Evolutionary conservation across 148 eudicot species (phyloP).

Genomic region (Camellia sinensis): DNA sequence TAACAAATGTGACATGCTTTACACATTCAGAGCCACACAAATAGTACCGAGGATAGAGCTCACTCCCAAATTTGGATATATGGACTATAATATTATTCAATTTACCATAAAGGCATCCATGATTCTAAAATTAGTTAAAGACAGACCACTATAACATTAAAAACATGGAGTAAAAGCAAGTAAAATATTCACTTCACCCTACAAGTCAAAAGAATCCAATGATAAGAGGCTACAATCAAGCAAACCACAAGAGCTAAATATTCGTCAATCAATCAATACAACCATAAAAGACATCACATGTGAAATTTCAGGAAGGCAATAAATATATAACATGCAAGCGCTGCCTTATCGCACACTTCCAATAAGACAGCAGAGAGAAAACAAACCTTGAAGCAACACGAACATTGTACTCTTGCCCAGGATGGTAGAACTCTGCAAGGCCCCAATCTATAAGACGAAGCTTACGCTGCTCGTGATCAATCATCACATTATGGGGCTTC

Average conservation of each 20-base stretch:
- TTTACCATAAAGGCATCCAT: background rate
- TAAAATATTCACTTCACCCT: background rate
- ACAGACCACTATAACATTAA: background rate
- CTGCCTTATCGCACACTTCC: background rate
- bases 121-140: background rate
- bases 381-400: constrained; percentile 95
- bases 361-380: constrained; percentile 9
- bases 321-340: background rate
- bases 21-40: background rate
- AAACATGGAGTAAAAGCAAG: background rate
- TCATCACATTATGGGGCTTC: constrained; percentile 97
- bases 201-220: background rate
- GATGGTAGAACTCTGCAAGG: constrained; percentile 91
- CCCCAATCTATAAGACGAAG: constrained; percentile 96
- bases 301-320: background rate
- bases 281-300: background rate
- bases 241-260: background rate
- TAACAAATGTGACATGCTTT: background rate
- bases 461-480: constrained; percentile 93
- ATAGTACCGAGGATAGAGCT: background rate
- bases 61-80: background rate
- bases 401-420: constrained; percentile 88
- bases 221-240: background rate
- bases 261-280: background rate
- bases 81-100: background rate